Percentiles rank a stretch among this genome's conserved stretches.
Conservation (phyloP, 495 filamentous ascomycete species). For the Letharia columbiana region DNA sequence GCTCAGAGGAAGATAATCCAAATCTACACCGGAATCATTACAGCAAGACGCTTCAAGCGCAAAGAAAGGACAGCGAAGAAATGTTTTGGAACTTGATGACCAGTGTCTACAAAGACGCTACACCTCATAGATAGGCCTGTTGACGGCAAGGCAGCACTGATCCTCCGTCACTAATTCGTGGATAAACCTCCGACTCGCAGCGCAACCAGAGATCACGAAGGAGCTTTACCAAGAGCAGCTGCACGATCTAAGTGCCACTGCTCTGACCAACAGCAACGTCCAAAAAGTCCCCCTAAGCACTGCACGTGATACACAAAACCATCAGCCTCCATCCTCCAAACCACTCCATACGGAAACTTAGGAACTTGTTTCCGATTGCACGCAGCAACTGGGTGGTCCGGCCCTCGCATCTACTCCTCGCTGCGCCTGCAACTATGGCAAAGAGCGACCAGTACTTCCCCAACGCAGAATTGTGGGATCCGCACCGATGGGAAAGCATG, state of each 20-base stretch:
- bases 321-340: constrained; percentile 76
- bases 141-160: constrained; percentile 87
- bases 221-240: constrained; percentile 70
- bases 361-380: constrained; percentile 64
- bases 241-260: constrained; percentile 48
- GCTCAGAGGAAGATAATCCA: constrained; percentile 68
- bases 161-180: constrained; percentile 73
- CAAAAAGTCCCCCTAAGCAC: constrained; percentile 57
- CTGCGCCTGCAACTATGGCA: constrained; percentile 73
- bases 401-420: constrained; percentile 65
- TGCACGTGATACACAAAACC: constrained; percentile 69
- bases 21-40: constrained; percentile 70
- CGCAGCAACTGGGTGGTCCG: constrained; percentile 75
- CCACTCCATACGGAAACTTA: constrained; percentile 80
- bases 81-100: constrained; percentile 81
- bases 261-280: constrained; percentile 59
- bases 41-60: constrained; percentile 47
- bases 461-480: constrained; percentile 73
- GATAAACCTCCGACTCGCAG: constrained; percentile 73
- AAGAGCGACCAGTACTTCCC: constrained; percentile 68
- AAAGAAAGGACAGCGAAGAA: constrained; percentile 47
- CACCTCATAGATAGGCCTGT: constrained; percentile 72
- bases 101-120: constrained; percentile 67
- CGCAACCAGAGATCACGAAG: constrained; percentile 61
- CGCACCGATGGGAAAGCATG: constrained; percentile 67